phyloP scores from a whole-genome alignment of 768 basidiomycete genomes.

The Termitomyces bulborhizus region DNA sequence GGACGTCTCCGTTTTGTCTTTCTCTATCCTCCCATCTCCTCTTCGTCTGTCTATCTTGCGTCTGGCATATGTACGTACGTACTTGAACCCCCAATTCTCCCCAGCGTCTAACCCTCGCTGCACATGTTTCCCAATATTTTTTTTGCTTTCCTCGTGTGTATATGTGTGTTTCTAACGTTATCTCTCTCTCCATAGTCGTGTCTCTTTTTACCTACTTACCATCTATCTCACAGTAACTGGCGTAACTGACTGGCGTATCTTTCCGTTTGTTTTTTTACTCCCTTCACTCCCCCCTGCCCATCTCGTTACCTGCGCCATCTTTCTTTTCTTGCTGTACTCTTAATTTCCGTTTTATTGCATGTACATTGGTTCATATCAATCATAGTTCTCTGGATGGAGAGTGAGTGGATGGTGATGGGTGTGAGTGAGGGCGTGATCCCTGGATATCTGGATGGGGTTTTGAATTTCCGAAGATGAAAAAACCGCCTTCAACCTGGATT shows the following conservation, averaged over 20 bases:
- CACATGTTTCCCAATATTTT: neutral
- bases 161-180: neutral
- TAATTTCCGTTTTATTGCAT: neutral
- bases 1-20: neutral
- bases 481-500: too few relatives aligned
- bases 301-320: neutral
- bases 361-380: neutral
- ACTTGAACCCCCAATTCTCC: neutral
- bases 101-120: neutral
- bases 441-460: too few relatives aligned
- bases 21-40: neutral
- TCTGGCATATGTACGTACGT: neutral
- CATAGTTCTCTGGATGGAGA: conserved; percentile 1
- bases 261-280: too few relatives aligned
- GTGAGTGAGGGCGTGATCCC: neutral
- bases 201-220: neutral
- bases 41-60: neutral
- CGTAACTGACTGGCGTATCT: neutral
- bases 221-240: neutral
- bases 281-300: neutral
- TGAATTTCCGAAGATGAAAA: too few relatives aligned
- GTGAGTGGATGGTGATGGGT: neutral
- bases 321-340: neutral
- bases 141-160: too few relatives aligned
- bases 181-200: neutral